Evolutionary conservation across 768 basidiomycete species (phyloP).

Genomic region (Pulveroboletus sp.): DNA sequence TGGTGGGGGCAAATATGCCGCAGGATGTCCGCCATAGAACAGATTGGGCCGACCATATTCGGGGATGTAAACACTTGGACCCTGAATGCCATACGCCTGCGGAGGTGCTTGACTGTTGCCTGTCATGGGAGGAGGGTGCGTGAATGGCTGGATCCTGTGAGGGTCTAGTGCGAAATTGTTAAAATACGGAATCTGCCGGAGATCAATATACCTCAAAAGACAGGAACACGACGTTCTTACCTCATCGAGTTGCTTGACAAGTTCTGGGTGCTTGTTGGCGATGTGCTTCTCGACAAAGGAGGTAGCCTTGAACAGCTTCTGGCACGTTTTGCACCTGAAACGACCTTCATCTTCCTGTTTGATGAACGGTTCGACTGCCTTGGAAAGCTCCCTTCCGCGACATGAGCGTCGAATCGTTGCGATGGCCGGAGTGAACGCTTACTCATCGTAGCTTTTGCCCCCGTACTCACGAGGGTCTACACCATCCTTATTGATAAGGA

Average conservation of each 20-base stretch:
- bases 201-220: slow-evolving; percentile 14
- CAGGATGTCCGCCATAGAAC: slow-evolving; percentile 39
- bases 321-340: slow-evolving; percentile 94
- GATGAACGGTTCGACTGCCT: slow-evolving; percentile 73
- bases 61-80: slow-evolving; percentile 48
- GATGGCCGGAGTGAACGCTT: slow-evolving; percentile 32
- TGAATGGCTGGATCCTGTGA: slow-evolving; percentile 83
- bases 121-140: slow-evolving; percentile 66
- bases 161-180: slow-evolving; percentile 98
- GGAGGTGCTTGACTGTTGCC: slow-evolving; percentile 78
- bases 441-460: slow-evolving; percentile 91
- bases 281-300: slow-evolving; percentile 98
- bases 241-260: slow-evolving; percentile 80
- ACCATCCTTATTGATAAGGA: slow-evolving; percentile 73
- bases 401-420: slow-evolving; percentile 15
- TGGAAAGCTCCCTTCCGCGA: slow-evolving; percentile 68
- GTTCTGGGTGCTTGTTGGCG: slow-evolving; percentile 87
- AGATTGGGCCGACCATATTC: slow-evolving; percentile 40
- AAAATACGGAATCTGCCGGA: slow-evolving; percentile 74
- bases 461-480: slow-evolving; percentile 88
- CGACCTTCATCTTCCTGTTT: slow-evolving; percentile 98
- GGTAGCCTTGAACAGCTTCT: slow-evolving; percentile 96
- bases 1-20: slow-evolving; percentile 34
- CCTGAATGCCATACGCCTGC: slow-evolving; percentile 82
- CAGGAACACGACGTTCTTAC: slow-evolving; percentile 42